Base-by-base conservation (phyloP, 768 basidiomycete genomes). In the Strobilomyces dryophilus region DNA sequence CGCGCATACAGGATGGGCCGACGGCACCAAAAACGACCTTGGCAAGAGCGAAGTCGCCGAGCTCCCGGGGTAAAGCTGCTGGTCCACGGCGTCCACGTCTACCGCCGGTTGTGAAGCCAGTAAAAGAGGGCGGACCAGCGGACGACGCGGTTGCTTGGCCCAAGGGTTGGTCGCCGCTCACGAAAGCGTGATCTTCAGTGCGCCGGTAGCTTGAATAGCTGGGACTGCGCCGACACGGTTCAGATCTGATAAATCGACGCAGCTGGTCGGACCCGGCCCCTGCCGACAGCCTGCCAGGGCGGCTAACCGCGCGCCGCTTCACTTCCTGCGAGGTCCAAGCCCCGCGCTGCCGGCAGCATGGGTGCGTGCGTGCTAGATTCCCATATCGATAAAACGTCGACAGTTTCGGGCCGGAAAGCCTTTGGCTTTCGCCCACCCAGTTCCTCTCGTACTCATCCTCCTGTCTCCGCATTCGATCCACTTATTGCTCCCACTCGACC, bases 61-160 rank as follows among this genome's bases (percentile, higher is more conserved):
- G 72, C 63, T 88, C 85, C 0, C 85, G 85, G 8, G 83, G 60
- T 87, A 88, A 69, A 87, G 85, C 61, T 88, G 83, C 58, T 86
- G 84, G 6, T 87, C 63, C 8, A 87, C 82, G 0, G 83, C 85
- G 57, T 84, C 80, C n/a, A 79, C 82, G 58, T 86, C 83, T 85
- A 51, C 1, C 43, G n/a, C n/a, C n/a, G n/a, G n/a, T n/a, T n/a
- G n/a, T 3, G 8, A 0, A 32, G 46, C 47, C 5, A 55, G 35
- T n/a, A 15, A 37, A 39, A 18, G 18, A n/a, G n/a, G n/a, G n/a
- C 12, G 2, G 8, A 3, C 14, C 35, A 5, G 4, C 6, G 0
- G 6, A 41, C 8, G 15, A 12, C 24, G 35, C 15, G 4, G 62
- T 2, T 14, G 43, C 81, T 84, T 78, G 26, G 85, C 84, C 86